These are phyloP conservation scores for Leptographium procerum DNA, from an alignment of 2,329 filamentous ascomycete genomes.

Conservation along the genomic window DNA sequence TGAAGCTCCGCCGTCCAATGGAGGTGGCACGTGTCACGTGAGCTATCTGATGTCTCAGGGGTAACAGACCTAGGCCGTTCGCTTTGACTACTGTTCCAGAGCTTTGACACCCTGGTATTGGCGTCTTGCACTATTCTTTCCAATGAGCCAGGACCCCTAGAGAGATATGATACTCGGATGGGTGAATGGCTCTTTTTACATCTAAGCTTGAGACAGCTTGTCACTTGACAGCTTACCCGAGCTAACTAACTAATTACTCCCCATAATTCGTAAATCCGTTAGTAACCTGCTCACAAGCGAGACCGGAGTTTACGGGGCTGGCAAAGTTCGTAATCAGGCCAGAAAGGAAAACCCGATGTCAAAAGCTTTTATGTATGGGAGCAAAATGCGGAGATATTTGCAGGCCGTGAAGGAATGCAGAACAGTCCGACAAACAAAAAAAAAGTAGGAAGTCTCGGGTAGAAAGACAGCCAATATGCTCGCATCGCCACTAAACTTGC, in stretches of 20 bases:
- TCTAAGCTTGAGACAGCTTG: too few relatives aligned
- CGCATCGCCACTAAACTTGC: conserved; percentile 40
- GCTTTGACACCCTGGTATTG: too few relatives aligned
- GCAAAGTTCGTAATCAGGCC: too few relatives aligned
- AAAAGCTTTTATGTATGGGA: background rate
- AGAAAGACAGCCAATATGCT: conserved; percentile 28
- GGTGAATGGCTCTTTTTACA: too few relatives aligned
- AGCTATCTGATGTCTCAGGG: too few relatives aligned
- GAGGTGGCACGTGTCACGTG: background rate
- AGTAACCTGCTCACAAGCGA: background rate
- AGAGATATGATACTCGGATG: too few relatives aligned
- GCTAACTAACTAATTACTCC: too few relatives aligned
- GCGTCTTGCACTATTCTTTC: too few relatives aligned
- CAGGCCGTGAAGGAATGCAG: background rate
- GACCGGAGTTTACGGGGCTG: background rate
- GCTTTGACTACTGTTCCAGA: too few relatives aligned
- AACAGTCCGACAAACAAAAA: background rate
- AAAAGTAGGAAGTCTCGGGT: background rate
- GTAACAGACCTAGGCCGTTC: too few relatives aligned
- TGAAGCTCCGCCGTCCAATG: background rate
- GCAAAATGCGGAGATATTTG: background rate
- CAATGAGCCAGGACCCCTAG: too few relatives aligned
- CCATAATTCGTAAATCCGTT: background rate
- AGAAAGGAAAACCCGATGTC: background rate
- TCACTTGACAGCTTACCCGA: too few relatives aligned